Evolutionary conservation across 306 rosid genomes (phyloP).

Genomic region (Clitoria ternatea): DNA sequence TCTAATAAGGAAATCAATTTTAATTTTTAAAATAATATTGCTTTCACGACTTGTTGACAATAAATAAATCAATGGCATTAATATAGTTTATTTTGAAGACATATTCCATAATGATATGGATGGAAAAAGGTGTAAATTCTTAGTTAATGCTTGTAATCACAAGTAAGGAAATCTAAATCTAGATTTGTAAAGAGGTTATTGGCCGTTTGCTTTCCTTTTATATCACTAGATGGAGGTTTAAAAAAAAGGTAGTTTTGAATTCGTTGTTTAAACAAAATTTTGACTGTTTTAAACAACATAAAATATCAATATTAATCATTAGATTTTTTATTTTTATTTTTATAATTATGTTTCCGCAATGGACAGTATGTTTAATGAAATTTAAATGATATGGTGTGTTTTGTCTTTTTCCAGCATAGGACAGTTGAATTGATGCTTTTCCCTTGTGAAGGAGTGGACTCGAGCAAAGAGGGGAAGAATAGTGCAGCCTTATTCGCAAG

Average conservation of each 20-base stretch:
- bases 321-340: too few relatives aligned
- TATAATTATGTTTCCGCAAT: too few relatives aligned
- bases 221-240: too few relatives aligned
- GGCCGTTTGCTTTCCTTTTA: too few relatives aligned
- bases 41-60: too few relatives aligned
- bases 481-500: conserved; percentile 41
- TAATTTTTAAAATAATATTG: background rate
- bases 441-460: conserved; percentile 29
- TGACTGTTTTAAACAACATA: too few relatives aligned
- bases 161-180: conserved; percentile 6
- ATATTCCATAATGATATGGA: background rate
- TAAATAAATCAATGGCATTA: background rate
- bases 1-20: too few relatives aligned
- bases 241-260: too few relatives aligned
- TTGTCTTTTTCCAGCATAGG: conserved; percentile 30
- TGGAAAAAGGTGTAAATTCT: background rate
- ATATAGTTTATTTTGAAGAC: background rate
- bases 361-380: background rate
- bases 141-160: background rate
- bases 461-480: conserved; percentile 24
- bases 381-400: background rate
- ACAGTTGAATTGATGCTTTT: conserved; percentile 36
- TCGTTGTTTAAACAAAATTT: too few relatives aligned
- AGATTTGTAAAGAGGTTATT: too few relatives aligned
- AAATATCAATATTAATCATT: too few relatives aligned